phyloP scores from a whole-genome alignment of 225 moss, liverwort and hornwort species.

The Asterella californica region DNA sequence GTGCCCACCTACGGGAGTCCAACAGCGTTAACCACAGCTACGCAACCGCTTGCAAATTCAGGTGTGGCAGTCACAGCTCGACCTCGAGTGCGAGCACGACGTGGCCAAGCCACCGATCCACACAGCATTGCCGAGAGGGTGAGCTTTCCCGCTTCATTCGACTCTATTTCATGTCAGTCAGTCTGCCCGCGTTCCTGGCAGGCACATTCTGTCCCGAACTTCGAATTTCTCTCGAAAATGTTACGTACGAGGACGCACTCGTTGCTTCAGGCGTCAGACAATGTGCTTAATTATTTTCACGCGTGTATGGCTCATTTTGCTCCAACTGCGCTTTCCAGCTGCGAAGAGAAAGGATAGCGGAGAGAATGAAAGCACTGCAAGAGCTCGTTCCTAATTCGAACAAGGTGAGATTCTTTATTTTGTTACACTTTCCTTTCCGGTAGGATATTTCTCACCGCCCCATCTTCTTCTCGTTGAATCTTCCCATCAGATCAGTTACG shows the following conservation, averaged over 20 bases:
- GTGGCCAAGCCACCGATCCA: conserved; percentile 98
- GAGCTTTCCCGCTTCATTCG: conserved; percentile 22
- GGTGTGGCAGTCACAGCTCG: conserved; percentile 74
- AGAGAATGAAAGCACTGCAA: conserved; percentile 98
- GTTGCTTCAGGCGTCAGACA: neutral
- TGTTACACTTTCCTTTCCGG: too few relatives aligned
- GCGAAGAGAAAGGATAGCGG: conserved; percentile 94
- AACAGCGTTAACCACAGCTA: conserved; percentile 24
- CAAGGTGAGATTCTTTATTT: conserved; percentile 48
- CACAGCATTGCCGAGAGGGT: conserved; percentile 99
- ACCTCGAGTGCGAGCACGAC: conserved; percentile 94
- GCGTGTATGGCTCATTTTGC: neutral
- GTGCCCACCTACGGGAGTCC: conserved; percentile 52
- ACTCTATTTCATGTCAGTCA: neutral
- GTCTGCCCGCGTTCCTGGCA: too few relatives aligned
- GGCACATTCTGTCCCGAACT: neutral
- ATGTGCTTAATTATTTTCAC: neutral
- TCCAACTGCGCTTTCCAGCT: conserved; percentile 44
- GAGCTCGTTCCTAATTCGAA: conserved; percentile 98
- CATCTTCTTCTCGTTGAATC: neutral
- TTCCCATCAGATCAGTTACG: neutral
- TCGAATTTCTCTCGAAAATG: neutral
- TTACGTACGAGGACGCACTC: neutral
- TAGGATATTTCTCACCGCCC: neutral
- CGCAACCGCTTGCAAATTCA: conserved; percentile 41